A percentile compares a stretch with the other conserved stretches of the same genome.
phyloP scores from a whole-genome alignment of 2,329 filamentous ascomycete genomes.

The Penicillium sclerotigenum region DNA sequence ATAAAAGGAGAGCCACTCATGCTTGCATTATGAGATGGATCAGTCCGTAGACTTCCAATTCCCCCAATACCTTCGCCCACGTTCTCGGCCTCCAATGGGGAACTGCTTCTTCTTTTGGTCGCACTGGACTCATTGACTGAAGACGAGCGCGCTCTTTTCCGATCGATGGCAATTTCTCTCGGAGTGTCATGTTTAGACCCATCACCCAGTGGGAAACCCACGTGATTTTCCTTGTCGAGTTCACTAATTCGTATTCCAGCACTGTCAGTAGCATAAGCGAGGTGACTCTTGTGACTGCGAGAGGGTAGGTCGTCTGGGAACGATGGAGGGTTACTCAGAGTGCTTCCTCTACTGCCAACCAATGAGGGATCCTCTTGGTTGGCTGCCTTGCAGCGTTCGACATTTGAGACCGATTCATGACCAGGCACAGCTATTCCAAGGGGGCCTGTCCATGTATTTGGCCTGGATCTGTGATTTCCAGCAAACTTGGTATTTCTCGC shows the following conservation, averaged over 20 bases:
- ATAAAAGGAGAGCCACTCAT: slow-evolving; percentile 51
- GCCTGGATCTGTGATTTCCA: slow-evolving; percentile 4
- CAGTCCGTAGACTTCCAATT: slow-evolving; percentile 24
- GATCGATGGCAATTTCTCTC: slow-evolving; percentile 10
- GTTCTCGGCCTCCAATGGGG: slow-evolving; percentile 27
- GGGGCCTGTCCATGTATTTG: slow-evolving; percentile 8
- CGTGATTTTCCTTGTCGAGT: slow-evolving; percentile 14
- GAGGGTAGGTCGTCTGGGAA: slow-evolving; percentile 17
- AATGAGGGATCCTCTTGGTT: slow-evolving; percentile 17
- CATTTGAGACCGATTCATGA: slow-evolving; percentile 7
- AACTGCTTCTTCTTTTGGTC: slow-evolving; percentile 29
- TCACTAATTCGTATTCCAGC: slow-evolving; percentile 8
- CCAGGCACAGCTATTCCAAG: slow-evolving; percentile 29
- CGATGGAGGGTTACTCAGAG: slow-evolving; percentile 11
- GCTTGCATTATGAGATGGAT: slow-evolving; percentile 33
- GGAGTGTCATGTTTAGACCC: slow-evolving; percentile 12
- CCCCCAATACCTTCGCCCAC: slow-evolving; percentile 21
- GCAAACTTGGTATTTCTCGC: slow-evolving; percentile 12
- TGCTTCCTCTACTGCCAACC: slow-evolving; percentile 18
- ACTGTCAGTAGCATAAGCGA: slow-evolving; percentile 9
- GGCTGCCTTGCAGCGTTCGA: slow-evolving; percentile 9
- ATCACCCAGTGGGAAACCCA: slow-evolving; percentile 19
- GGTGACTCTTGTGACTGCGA: slow-evolving; percentile 12
- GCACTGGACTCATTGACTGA: slow-evolving; percentile 27
- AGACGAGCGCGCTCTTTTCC: slow-evolving; percentile 36